These are phyloP conservation scores for Coemansia sp. DNA, from an alignment of 192 early-diverging fungal genomes.

Conservation along the genomic window DNA sequence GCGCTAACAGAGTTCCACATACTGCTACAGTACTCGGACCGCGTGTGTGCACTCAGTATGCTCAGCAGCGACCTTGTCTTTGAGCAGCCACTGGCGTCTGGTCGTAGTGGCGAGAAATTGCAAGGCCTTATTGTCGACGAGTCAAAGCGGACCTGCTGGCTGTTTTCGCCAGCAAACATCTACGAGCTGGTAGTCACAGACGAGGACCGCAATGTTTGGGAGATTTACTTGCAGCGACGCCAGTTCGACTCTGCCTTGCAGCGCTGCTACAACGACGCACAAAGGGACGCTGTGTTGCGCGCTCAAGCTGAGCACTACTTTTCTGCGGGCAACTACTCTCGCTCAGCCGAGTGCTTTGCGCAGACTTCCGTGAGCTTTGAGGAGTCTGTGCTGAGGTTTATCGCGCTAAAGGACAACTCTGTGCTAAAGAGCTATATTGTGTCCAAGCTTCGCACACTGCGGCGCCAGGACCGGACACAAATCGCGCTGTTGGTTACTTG, in stretches of 20 bases:
- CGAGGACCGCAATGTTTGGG: conserved; percentile 95
- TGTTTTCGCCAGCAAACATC: conserved; percentile 77
- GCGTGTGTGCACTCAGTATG: conserved; percentile 72
- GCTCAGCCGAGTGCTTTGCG: conserved; percentile 86
- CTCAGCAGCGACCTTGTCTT: conserved; percentile 81
- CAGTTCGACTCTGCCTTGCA: conserved; percentile 79
- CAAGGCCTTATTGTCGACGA: conserved; percentile 71
- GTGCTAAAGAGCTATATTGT: conserved; percentile 78
- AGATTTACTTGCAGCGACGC: conserved; percentile 76
- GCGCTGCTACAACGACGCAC: conserved; percentile 68
- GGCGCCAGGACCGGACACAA: conserved; percentile 75
- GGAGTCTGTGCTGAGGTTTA: conserved; percentile 83
- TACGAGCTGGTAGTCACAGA: conserved; percentile 88
- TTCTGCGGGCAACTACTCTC: conserved; percentile 63
- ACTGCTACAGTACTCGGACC: conserved; percentile 76
- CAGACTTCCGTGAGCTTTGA: conserved; percentile 77
- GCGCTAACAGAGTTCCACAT: conserved; percentile 89
- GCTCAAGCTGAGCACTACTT: conserved; percentile 89
- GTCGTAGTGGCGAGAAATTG: conserved; percentile 56
- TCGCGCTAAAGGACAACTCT: conserved; percentile 61
- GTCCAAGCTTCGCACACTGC: conserved; percentile 68
- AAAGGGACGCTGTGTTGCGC: conserved; percentile 74
- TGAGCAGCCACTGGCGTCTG: conserved; percentile 66
- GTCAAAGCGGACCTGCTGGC: conserved; percentile 85
- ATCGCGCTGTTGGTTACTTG: conserved; percentile 77